Percentiles rank a stretch among this genome's conserved stretches.
phyloP scores from a whole-genome alignment of 164 flowering plant genomes.

The Aristolochia contorta region DNA sequence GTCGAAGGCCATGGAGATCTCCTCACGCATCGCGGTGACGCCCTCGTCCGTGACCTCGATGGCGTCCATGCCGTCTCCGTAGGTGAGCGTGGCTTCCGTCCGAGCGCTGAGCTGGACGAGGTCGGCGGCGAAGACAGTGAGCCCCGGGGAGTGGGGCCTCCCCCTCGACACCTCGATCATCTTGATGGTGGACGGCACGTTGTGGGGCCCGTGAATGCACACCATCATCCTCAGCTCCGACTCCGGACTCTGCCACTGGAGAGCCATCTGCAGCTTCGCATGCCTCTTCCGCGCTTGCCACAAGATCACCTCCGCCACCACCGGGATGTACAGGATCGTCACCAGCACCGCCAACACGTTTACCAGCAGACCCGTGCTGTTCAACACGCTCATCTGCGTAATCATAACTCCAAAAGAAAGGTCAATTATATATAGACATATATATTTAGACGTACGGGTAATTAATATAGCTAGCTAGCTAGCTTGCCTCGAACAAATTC shows the following conservation, averaged over 20 bases:
- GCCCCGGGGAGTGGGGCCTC: constrained; percentile 7
- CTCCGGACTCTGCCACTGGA: constrained; percentile 12
- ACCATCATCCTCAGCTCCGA: constrained; percentile 14
- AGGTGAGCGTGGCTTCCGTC: constrained; percentile 10
- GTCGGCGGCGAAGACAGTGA: constrained; percentile 14
- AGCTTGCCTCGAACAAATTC: constrained; percentile 23
- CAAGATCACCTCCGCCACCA: constrained; percentile 6
- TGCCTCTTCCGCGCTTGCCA: constrained; percentile 5
- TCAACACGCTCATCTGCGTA: background rate
- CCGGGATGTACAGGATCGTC: constrained; percentile 12
- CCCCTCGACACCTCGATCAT: constrained; percentile 15
- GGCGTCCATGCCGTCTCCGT: constrained; percentile 4
- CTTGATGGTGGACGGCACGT: constrained; percentile 17
- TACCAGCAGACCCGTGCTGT: background rate
- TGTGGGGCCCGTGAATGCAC: constrained; percentile 18
- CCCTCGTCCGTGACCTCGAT: background rate
- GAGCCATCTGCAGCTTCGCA: constrained; percentile 14
- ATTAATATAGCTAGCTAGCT: too few species aligned
- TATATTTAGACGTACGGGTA: too few species aligned
- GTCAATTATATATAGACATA: too few species aligned
- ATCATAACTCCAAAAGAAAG: too few species aligned
- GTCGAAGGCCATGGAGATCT: constrained; percentile 11
- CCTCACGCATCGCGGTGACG: constrained; percentile 7
- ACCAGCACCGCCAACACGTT: constrained; percentile 7
- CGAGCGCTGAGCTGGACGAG: constrained; percentile 22